A percentile compares a stretch with the other conserved stretches of the same genome.
These are phyloP conservation scores for Murraya koenigii DNA, from an alignment of 345 rosid species.

Conservation along the genomic window DNA sequence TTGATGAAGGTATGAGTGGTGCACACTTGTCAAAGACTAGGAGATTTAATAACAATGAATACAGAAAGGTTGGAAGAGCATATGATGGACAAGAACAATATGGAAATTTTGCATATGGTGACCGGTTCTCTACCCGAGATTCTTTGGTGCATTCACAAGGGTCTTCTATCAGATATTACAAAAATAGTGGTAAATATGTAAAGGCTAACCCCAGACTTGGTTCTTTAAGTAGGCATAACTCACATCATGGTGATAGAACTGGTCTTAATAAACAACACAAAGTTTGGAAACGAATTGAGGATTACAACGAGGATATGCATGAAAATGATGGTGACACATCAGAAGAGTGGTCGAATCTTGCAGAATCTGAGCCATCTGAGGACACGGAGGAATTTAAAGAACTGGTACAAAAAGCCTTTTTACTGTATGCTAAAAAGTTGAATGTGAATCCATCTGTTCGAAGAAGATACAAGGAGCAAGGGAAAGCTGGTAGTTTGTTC, in stretches of 20 bases:
- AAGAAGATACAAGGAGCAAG: constrained; percentile 66
- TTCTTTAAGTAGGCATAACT: constrained; percentile 30
- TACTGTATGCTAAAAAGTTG: constrained; percentile 47
- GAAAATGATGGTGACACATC: constrained; percentile 34
- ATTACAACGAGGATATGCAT: constrained; percentile 30
- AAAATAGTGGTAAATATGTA: constrained; percentile 29
- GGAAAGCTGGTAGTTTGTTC: constrained; percentile 69
- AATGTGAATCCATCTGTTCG: constrained; percentile 41
- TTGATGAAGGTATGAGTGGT: constrained; percentile 31
- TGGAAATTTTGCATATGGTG: constrained; percentile 33
- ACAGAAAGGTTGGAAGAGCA: constrained; percentile 34
- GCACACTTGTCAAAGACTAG: constrained; percentile 25
- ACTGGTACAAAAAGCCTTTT: constrained; percentile 51
- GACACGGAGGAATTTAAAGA: constrained; percentile 58
- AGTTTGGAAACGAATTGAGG: constrained; percentile 46
- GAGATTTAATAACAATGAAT: constrained; percentile 28
- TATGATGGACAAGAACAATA: constrained; percentile 25
- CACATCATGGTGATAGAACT: constrained; percentile 33
- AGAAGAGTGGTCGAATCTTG: constrained; percentile 29
- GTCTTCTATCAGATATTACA: constrained; percentile 33
- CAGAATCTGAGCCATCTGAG: constrained; percentile 39
- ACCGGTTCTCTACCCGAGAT: constrained; percentile 30
- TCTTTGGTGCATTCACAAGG: constrained; percentile 30
- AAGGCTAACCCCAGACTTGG: constrained; percentile 30
- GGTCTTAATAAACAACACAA: constrained; percentile 33